A percentile compares a stretch with the other conserved stretches of the same genome.
These are phyloP conservation scores for Stevia rebaudiana DNA, from an alignment of 140 eudicot species.

Conservation along the genomic window DNA sequence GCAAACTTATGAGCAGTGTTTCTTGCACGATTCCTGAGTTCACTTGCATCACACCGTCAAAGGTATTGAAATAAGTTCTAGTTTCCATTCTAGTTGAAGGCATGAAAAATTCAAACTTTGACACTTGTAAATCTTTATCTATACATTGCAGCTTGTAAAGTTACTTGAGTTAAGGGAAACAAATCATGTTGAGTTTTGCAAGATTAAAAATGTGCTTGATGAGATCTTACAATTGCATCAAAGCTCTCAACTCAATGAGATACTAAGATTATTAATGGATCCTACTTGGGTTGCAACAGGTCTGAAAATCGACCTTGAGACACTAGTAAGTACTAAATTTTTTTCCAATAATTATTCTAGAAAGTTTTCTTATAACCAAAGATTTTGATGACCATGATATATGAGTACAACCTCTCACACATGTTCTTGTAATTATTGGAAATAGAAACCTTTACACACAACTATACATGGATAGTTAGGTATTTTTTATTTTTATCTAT, in stretches of 20 bases:
- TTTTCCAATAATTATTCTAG: not conserved
- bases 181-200: conserved; percentile 92
- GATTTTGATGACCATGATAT: conserved; percentile 3
- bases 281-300: conserved; percentile 97
- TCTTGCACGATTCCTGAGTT: conserved; percentile 92
- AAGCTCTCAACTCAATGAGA: conserved; percentile 59
- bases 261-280: conserved; percentile 60
- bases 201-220: conserved; percentile 76
- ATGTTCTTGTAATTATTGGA: not conserved
- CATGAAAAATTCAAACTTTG: conserved; percentile 1
- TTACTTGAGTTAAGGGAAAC: conserved; percentile 92
- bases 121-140: not conserved
- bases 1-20: conserved; percentile 73
- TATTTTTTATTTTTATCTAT: too few species aligned
- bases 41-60: conserved; percentile 81
- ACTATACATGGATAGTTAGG: not conserved
- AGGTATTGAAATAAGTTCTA: conserved; percentile 41
- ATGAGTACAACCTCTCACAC: not conserved
- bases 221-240: conserved; percentile 57
- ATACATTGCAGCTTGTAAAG: conserved; percentile 79
- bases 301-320: conserved; percentile 57
- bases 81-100: not conserved
- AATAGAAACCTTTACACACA: not conserved
- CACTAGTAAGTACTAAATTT: conserved; percentile 47
- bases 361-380: conserved; percentile 8